A percentile compares a stretch with the other conserved stretches of the same genome.
Conservation (phyloP, 2,329 filamentous ascomycete species). For the Chrysosporium keratinophilum region DNA sequence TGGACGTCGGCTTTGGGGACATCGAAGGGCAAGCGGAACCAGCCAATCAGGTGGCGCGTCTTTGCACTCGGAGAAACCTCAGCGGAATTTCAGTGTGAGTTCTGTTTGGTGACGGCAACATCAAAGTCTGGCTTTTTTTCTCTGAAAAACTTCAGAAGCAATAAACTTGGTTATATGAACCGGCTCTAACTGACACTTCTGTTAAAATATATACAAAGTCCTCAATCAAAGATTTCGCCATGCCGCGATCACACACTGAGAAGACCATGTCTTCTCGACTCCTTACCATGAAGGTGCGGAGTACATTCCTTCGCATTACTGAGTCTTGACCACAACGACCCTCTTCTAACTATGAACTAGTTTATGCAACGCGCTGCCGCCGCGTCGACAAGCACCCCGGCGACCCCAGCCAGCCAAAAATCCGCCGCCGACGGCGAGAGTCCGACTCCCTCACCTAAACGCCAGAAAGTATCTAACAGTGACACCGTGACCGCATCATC, state of each 20-base stretch:
- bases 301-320: conserved; percentile 4
- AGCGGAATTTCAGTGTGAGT: neutral
- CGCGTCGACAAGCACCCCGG: conserved; percentile 40
- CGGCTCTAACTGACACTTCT: too few species aligned
- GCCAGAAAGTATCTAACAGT: conserved; percentile 26
- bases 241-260: conserved; percentile 35
- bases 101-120: too few species aligned
- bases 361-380: conserved; percentile 88
- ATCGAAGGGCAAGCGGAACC: conserved; percentile 1
- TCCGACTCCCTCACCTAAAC: conserved; percentile 27
- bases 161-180: too few species aligned
- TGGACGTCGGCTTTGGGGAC: neutral
- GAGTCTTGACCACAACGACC: neutral
- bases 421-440: conserved; percentile 44
- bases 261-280: conserved; percentile 78
- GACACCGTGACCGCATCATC: conserved; percentile 18
- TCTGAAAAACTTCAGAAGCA: neutral
- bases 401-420: conserved; percentile 37
- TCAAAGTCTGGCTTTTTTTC: neutral
- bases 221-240: conserved; percentile 3
- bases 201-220: neutral
- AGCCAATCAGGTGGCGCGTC: conserved; percentile 2
- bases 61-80: neutral
- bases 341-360: conserved; percentile 25
- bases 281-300: conserved; percentile 68